Evolutionary conservation across 495 filamentous ascomycete species (phyloP), one percentile per base, ranked within the genome.

Genomic region (Podospora conica): DNA sequence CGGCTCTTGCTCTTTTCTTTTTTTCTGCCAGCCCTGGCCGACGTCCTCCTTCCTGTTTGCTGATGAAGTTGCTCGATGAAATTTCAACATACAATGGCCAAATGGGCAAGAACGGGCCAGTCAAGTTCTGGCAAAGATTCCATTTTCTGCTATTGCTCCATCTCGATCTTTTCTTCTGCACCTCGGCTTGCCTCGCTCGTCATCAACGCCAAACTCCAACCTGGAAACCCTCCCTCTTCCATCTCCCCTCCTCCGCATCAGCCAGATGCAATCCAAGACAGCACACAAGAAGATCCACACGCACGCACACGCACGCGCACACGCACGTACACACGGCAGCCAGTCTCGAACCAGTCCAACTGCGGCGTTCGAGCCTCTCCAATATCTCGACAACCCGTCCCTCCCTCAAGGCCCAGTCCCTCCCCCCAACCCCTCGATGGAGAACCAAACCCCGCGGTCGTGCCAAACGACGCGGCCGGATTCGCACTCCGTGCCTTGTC

Each of bases 371-470:
- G 24, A 23, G 21, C 55, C 24, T 57, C 21, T 23, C 55, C 55
- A 57, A 57, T 69, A 53, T 53, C 54, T 60, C 31, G 55, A 55
- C 60, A 64, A 60, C 64, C 68, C 64, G 68, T 64, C 59, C 68
- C 68, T 66, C 68, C 64, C 57, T 29, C 29, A 15, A 12, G 7
- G 20, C 20, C 9, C 33, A 1, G 3, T 5, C 21, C 54, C 21
- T 24, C 54, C 22, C 62, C 18, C 55, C 63, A 58, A 9, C 21
- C 23, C 20, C 31, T 54, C 33, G 29, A 60, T 20, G 31, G 54
- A 20, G 33, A 55, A 21, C 9, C n/a, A 15, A 29, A n/a, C 15
- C 18, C 24, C 55, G 9, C 54, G 21, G 24, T 15, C 18, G 54
- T 20, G 21, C 24, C n/a, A 23, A 59, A 29, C 63, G 53, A 66